A percentile compares a stretch with the other conserved stretches of the same genome.
Evolutionary conservation across 192 early-diverging fungal genomes (phyloP).

Genomic region (Linnemannia zychae): DNA sequence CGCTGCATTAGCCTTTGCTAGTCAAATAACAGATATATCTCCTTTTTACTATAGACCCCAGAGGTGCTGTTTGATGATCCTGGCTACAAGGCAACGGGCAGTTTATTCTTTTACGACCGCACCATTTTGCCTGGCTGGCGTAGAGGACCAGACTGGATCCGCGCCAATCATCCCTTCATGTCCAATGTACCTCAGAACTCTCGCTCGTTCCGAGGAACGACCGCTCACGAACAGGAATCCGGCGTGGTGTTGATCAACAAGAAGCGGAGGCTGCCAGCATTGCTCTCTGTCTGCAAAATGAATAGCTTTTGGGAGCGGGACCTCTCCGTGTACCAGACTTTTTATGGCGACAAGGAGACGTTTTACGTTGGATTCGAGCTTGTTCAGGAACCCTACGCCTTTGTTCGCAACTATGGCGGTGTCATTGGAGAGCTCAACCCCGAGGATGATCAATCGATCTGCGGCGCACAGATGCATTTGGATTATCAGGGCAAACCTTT

Average conservation of each 20-base stretch:
- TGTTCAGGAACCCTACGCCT: conserved; percentile 67
- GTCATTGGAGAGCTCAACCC: conserved; percentile 64
- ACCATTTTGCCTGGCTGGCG: conserved; percentile 57
- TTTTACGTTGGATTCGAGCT: conserved; percentile 77
- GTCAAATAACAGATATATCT: background rate
- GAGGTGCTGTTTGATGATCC: conserved; percentile 61
- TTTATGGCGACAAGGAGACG: conserved; percentile 77
- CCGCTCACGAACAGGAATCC: conserved; percentile 70
- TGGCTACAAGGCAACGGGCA: conserved; percentile 57
- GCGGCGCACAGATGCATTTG: conserved; percentile 61
- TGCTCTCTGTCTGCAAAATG: conserved; percentile 66
- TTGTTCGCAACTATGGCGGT: conserved; percentile 61
- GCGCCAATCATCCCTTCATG: conserved; percentile 58
- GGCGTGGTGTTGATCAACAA: conserved; percentile 71
- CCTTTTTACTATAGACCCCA: conserved; percentile 49
- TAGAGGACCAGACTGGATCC: conserved; percentile 58
- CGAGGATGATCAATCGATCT: conserved; percentile 46
- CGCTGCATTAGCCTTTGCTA: no score
- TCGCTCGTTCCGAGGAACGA: conserved; percentile 47
- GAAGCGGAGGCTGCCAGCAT: conserved; percentile 47
- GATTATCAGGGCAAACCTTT: conserved; percentile 51
- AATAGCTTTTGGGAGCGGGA: conserved; percentile 62
- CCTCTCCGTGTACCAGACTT: conserved; percentile 57
- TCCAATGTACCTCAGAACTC: conserved; percentile 45
- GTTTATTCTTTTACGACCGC: conserved; percentile 71